A percentile compares a stretch with the other conserved stretches of the same genome.
These are phyloP conservation scores for Simmondsia chinensis DNA, from an alignment of 148 eudicot genomes.

Conservation along the genomic window DNA sequence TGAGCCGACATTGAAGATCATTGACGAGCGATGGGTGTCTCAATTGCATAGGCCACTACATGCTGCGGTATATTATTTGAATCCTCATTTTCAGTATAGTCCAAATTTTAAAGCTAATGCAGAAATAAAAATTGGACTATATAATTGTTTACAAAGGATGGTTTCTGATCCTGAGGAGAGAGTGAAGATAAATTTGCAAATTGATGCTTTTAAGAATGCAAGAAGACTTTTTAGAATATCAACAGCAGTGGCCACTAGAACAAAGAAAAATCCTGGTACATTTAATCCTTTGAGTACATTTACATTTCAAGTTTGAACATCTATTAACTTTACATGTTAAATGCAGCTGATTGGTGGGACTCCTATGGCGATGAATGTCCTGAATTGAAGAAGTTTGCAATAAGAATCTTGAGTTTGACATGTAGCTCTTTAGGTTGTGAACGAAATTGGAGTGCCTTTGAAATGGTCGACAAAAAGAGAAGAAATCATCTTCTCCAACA, in stretches of 20 bases:
- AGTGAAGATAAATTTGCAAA: constrained; percentile 3
- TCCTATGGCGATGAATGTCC: no score
- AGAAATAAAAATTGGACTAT: background rate
- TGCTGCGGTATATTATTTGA: background rate
- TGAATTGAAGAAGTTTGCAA: no score
- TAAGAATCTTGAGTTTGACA: no score
- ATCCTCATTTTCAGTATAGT: background rate
- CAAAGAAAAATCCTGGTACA: background rate
- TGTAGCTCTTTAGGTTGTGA: no score
- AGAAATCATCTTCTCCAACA: no score
- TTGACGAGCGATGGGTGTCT: background rate
- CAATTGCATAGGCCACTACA: constrained; percentile 1
- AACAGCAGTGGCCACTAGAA: background rate
- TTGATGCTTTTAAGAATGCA: background rate
- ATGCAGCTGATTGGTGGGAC: no score
- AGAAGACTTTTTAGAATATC: constrained; percentile 1
- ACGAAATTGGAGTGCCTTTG: no score
- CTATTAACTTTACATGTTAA: no score
- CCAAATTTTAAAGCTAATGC: background rate
- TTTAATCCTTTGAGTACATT: no score
- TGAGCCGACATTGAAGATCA: background rate
- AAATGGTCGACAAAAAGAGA: no score
- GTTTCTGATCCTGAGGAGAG: background rate
- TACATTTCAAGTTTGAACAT: no score
- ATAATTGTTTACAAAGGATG: constrained; percentile 4